Conservation (phyloP, 208 protist genomes). For the Leishmania arabica region DNA sequence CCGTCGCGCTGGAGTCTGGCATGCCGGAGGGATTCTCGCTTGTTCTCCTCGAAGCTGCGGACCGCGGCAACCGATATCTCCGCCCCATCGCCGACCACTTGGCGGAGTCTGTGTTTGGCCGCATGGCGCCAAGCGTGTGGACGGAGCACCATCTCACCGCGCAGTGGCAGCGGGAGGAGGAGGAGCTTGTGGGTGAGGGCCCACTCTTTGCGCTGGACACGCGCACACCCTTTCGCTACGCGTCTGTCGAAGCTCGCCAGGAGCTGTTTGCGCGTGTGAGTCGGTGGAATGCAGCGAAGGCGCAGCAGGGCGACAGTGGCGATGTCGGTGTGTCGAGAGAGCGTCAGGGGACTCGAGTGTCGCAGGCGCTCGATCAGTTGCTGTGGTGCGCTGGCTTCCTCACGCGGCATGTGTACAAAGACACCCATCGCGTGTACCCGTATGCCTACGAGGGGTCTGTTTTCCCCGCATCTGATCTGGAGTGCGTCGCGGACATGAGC, state of each 20-base stretch:
- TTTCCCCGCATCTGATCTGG: constrained; percentile 54
- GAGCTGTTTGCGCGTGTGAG: constrained; percentile 62
- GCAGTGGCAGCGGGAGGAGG: constrained; percentile 73
- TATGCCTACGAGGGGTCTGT: constrained; percentile 57
- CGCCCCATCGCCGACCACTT: constrained; percentile 41
- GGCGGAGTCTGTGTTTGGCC: constrained; percentile 43
- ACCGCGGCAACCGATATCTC: constrained; percentile 49
- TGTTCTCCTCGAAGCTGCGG: constrained; percentile 51
- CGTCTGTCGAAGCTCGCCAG: constrained; percentile 44
- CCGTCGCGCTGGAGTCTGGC: constrained; percentile 53
- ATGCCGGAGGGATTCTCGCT: constrained; percentile 79
- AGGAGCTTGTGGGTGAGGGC: constrained; percentile 13
- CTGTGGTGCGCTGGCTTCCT: constrained; percentile 31
- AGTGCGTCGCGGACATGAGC: constrained; percentile 43
- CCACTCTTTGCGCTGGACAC: constrained; percentile 43
- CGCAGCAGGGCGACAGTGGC: constrained; percentile 4
- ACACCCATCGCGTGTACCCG: constrained; percentile 12
- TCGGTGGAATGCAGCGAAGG: constrained; percentile 39
- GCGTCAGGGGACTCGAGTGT: not conserved
- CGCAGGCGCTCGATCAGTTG: constrained; percentile 15
- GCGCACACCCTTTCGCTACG: constrained; percentile 52
- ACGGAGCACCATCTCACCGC: constrained; percentile 63
- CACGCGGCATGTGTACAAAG: constrained; percentile 11
- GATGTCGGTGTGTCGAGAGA: not conserved
- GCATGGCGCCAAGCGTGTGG: constrained; percentile 42